A percentile compares a stretch with the other conserved stretches of the same genome.
phyloP scores from a whole-genome alignment of 1,284 basidiomycete species.

The Malassezia pachydermatis region DNA sequence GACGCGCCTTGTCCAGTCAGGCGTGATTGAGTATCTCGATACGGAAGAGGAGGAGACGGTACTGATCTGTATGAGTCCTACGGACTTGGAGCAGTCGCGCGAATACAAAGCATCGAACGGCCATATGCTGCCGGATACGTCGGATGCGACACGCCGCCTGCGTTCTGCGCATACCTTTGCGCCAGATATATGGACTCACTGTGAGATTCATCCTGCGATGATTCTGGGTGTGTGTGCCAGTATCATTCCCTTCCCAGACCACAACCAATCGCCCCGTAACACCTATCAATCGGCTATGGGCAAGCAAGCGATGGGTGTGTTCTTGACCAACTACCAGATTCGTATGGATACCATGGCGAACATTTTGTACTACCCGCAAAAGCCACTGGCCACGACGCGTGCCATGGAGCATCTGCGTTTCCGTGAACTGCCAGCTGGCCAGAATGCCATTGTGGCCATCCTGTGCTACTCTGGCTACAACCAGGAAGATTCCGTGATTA shows the following conservation, averaged over 20 bases:
- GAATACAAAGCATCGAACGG: constrained; percentile 52
- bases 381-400: constrained; percentile 91
- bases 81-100: constrained; percentile 69
- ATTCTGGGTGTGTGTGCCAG: constrained; percentile 95
- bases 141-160: constrained; percentile 76
- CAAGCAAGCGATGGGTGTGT: constrained; percentile 99
- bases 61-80: constrained; percentile 96
- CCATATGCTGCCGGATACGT: constrained; percentile 57
- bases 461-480: constrained; percentile 98
- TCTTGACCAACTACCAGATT: constrained; percentile 90
- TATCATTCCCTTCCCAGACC: constrained; percentile 99
- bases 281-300: constrained; percentile 90
- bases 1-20: constrained; percentile 73
- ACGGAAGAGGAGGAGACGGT: constrained; percentile 99
- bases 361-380: constrained; percentile 97
- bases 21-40: constrained; percentile 87
- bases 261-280: constrained; percentile 99
- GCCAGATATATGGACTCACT: constrained; percentile 74
- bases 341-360: constrained; percentile 59
- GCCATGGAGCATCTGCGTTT: constrained; percentile 99
- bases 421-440: constrained; percentile 90
- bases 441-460: constrained; percentile 97
- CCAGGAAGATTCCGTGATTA: constrained; percentile 99
- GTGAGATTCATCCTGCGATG: constrained; percentile 99
- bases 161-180: constrained; percentile 49